Evolutionary conservation across 2,329 filamentous ascomycete genomes (phyloP).

Genomic region (Fusarium sp.): DNA sequence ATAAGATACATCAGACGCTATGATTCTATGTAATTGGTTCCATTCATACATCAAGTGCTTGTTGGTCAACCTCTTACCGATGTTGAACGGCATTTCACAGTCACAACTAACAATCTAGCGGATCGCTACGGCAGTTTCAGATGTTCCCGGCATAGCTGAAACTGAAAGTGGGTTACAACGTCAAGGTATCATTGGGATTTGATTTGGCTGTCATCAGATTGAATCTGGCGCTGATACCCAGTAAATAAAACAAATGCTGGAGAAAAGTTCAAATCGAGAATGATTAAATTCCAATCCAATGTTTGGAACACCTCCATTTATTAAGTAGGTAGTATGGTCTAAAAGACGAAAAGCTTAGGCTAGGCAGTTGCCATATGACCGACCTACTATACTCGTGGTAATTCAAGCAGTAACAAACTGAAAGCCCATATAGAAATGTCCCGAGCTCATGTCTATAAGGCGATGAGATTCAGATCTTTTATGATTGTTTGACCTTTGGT

Average conservation of each 20-base stretch:
- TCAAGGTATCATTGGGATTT: neutral
- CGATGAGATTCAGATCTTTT: neutral
- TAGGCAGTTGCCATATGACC: too few species aligned
- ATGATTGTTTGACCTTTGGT: neutral
- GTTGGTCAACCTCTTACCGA: neutral
- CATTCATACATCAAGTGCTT: neutral
- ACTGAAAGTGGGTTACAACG: neutral
- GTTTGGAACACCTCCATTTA: neutral
- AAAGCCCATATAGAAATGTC: too few species aligned
- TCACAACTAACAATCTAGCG: neutral
- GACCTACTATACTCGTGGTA: too few species aligned
- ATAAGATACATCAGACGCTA: slow-evolving; percentile 2
- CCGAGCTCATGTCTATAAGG: neutral
- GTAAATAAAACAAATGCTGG: neutral
- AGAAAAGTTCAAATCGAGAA: too few species aligned
- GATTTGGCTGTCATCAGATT: neutral
- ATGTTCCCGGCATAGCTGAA: slow-evolving; percentile 1
- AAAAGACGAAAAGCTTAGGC: neutral
- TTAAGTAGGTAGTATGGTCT: neutral
- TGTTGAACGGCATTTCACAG: neutral
- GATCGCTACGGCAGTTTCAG: slow-evolving; percentile 18
- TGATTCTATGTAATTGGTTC: slow-evolving; percentile 10
- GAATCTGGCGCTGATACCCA: neutral
- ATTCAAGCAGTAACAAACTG: too few species aligned
- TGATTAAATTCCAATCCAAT: neutral